These are phyloP conservation scores for Arctium minus DNA, from an alignment of 129 eudicot genomes.

Conservation along the genomic window DNA sequence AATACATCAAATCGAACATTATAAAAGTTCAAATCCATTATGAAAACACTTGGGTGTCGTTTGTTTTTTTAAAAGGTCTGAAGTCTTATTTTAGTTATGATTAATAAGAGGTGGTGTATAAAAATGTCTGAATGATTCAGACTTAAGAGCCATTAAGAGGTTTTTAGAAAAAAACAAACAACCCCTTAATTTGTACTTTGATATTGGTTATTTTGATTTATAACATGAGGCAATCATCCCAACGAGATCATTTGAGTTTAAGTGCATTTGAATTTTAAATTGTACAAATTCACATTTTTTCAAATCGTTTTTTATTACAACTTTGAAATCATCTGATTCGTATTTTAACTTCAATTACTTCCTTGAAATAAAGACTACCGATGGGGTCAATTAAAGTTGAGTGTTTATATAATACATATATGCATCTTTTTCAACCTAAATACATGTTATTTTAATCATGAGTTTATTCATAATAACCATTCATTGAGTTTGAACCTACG, in stretches of 20 bases:
- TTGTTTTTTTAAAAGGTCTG: too few relatives aligned
- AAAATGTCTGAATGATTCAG: too few relatives aligned
- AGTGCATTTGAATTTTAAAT: background rate
- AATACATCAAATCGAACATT: background rate
- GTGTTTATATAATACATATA: background rate
- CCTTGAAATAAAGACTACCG: background rate
- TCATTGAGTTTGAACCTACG: too few relatives aligned
- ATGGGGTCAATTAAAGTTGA: background rate
- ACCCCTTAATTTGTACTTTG: background rate
- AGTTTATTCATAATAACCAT: too few relatives aligned
- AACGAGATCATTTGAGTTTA: background rate
- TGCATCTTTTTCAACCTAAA: background rate
- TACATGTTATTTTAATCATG: too few relatives aligned
- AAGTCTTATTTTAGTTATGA: too few relatives aligned
- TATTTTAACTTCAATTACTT: background rate
- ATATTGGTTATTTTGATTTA: background rate
- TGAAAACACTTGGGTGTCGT: background rate
- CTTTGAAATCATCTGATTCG: background rate
- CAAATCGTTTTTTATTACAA: background rate
- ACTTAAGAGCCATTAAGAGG: too few relatives aligned
- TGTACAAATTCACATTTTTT: background rate
- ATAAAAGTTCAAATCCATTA: too few relatives aligned
- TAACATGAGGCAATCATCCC: background rate
- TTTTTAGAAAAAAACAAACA: too few relatives aligned
- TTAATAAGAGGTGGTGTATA: too few relatives aligned